Evolutionary conservation across 2,329 filamentous ascomycete species (phyloP).

Genomic region (Cercospora sp.): DNA sequence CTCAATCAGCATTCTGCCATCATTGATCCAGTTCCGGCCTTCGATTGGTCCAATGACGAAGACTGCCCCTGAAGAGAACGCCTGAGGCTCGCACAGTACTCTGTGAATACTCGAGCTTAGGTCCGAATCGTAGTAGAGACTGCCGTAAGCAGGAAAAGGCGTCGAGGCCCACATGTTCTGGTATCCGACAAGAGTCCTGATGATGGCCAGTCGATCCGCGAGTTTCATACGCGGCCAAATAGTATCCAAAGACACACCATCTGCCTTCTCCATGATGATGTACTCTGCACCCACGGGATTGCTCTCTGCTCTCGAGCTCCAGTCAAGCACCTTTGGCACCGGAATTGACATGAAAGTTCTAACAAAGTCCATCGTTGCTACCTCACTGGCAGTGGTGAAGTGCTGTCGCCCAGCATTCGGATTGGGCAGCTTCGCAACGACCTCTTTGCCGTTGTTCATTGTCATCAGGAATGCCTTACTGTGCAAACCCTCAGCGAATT

Average conservation of each 20-base stretch:
- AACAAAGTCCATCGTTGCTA: constrained; percentile 33
- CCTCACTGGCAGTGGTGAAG: constrained; percentile 34
- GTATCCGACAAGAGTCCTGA: neutral
- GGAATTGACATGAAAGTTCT: constrained; percentile 29
- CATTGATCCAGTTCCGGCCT: constrained; percentile 37
- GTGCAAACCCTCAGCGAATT: neutral
- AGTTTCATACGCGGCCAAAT: neutral
- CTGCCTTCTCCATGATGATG: constrained; percentile 30
- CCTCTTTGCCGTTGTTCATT: constrained; percentile 35
- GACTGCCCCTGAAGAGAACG: neutral
- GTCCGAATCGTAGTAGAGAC: neutral
- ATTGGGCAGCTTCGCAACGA: constrained; percentile 43
- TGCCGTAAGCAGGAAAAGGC: neutral
- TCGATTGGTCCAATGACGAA: constrained; percentile 40
- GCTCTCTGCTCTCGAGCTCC: constrained; percentile 27
- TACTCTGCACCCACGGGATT: constrained; percentile 29
- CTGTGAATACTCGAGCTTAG: neutral
- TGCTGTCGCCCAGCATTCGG: constrained; percentile 40
- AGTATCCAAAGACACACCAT: constrained; percentile 18
- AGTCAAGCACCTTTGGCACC: constrained; percentile 25
- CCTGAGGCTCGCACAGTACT: neutral
- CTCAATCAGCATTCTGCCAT: constrained; percentile 34
- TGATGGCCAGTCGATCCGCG: neutral
- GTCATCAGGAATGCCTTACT: neutral
- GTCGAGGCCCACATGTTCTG: neutral